A percentile compares a stretch with the other conserved stretches of the same genome.
Evolutionary conservation across 208 protist genomes (phyloP).

Genomic region (Acanthamoeba lenticulata): DNA sequence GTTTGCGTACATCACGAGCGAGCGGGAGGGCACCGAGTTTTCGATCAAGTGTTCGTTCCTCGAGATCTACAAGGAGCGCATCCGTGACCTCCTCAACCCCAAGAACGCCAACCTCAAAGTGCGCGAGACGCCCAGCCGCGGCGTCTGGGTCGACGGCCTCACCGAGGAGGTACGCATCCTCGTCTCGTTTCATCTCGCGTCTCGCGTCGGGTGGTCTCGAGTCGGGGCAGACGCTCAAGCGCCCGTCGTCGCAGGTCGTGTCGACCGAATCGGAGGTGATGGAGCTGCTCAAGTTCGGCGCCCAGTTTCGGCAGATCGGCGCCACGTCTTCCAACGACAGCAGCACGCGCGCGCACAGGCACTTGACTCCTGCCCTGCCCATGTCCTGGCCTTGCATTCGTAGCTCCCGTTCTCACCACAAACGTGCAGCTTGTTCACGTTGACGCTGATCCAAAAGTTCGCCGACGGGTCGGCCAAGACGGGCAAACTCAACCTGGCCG

Average conservation of each 20-base stretch:
- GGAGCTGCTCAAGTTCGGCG: constrained; percentile 48
- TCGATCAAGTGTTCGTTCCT: constrained; percentile 55
- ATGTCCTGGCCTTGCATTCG: not conserved
- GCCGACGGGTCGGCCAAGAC: constrained; percentile 83
- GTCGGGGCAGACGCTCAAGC: not conserved
- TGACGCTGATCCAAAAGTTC: constrained; percentile 51
- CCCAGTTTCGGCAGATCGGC: not conserved
- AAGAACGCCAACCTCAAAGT: constrained; percentile 90
- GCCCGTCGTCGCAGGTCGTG: not conserved
- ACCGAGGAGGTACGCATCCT: constrained; percentile 78
- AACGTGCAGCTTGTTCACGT: constrained; percentile 56
- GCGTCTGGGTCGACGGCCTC: constrained; percentile 93
- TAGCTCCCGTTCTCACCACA: not conserved
- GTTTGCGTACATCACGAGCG: constrained; percentile 23
- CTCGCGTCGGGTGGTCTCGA: not conserved
- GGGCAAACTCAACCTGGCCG: constrained; percentile 90
- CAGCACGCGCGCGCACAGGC: constrained; percentile 39
- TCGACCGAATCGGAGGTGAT: constrained; percentile 1
- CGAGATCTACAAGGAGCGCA: constrained; percentile 61
- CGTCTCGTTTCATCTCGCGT: not conserved
- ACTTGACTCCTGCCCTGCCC: not conserved
- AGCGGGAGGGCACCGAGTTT: not conserved
- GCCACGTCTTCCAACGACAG: not conserved
- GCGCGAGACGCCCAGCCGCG: constrained; percentile 91
- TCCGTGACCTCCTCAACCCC: constrained; percentile 80